These are phyloP conservation scores for Cyclotella kingstonii DNA, from an alignment of 108 stramenopile genomes.

Conservation along the genomic window DNA sequence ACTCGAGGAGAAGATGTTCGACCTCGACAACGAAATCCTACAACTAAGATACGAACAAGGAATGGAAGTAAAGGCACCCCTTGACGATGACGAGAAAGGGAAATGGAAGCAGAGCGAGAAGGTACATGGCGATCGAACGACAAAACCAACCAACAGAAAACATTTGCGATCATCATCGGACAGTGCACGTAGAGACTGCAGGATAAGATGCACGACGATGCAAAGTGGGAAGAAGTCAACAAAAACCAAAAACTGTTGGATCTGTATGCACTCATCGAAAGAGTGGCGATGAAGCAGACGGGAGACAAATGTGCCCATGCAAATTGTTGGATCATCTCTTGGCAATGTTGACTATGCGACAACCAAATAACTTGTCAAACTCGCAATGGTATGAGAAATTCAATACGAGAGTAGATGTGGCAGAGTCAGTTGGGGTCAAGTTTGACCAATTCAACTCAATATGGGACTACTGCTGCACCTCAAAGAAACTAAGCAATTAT, in stretches of 20 bases:
- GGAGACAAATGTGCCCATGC: conserved; percentile 3
- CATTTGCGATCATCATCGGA: conserved; percentile 4
- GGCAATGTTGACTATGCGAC: background rate
- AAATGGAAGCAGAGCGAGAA: background rate
- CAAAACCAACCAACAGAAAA: conserved; percentile 3
- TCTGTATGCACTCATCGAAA: no score
- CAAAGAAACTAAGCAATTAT: background rate
- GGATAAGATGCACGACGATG: no score
- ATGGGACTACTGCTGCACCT: conserved; percentile 15
- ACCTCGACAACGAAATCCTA: conserved; percentile 6
- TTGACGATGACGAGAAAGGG: background rate
- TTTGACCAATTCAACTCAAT: background rate
- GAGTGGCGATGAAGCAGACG: no score
- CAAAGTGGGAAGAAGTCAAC: no score
- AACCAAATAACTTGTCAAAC: background rate
- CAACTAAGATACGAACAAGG: background rate
- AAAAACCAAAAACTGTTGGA: no score
- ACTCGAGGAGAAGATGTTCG: conserved; percentile 5
- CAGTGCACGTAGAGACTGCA: background rate
- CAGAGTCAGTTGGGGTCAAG: background rate
- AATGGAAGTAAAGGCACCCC: background rate
- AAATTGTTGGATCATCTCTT: conserved; percentile 1
- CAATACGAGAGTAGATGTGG: conserved; percentile 9
- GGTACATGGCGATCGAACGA: background rate
- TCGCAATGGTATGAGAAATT: conserved; percentile 1